Percentiles rank a stretch among this genome's conserved stretches.
phyloP scores from a whole-genome alignment of 176 grass and related monocot species.

The Aegilops sharonensis region DNA sequence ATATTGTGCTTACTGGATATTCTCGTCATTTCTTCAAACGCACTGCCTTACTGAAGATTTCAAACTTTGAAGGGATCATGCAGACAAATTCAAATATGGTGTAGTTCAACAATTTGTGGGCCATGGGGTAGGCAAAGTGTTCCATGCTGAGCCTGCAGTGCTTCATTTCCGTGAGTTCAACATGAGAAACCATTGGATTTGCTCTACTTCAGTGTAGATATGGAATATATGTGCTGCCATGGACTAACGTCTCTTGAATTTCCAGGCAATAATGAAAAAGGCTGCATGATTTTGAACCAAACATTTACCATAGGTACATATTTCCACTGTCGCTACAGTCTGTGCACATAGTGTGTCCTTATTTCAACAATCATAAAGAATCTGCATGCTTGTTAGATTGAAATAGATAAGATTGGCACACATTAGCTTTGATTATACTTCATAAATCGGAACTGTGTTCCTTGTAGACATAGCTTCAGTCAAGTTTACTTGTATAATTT shows the following conservation, averaged over 20 bases:
- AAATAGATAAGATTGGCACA: background rate
- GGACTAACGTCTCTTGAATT: conserved; percentile 33
- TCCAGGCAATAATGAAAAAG: conserved; percentile 85
- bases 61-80: conserved; percentile 63
- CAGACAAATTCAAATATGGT: conserved; percentile 78
- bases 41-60: conserved; percentile 6
- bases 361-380: background rate
- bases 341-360: background rate
- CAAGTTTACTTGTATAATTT: too few species aligned
- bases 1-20: conserved; percentile 4
- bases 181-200: conserved; percentile 1
- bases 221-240: conserved; percentile 11
- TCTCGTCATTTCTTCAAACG: background rate
- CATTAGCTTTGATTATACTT: background rate
- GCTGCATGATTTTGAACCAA: conserved; percentile 76
- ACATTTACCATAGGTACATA: conserved; percentile 97
- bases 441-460: background rate
- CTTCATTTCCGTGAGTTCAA: conserved; percentile 82
- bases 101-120: conserved; percentile 85
- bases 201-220: background rate
- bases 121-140: conserved; percentile 87
- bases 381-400: background rate
- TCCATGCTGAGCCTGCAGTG: conserved; percentile 82
- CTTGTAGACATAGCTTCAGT: too few species aligned
- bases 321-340: background rate